Conservation (phyloP, 192 early-diverging fungal genomes). For the Coemansia sp. region DNA sequence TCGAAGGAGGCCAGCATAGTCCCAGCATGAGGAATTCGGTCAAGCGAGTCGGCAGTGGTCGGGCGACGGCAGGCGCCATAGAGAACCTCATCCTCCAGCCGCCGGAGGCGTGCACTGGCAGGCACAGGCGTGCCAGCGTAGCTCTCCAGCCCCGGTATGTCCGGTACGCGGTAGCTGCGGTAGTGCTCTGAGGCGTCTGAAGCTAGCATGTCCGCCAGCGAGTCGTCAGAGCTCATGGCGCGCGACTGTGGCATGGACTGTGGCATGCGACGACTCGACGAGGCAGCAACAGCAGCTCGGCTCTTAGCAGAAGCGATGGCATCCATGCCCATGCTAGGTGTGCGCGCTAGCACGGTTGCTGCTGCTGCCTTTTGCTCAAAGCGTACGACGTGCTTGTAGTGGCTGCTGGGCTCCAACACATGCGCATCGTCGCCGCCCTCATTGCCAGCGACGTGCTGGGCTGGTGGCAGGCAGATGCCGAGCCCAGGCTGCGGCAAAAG, state of each 20-base stretch:
- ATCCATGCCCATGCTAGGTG: constrained; percentile 36
- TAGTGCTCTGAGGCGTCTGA: constrained; percentile 20
- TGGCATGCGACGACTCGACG: neutral
- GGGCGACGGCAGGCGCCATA: constrained; percentile 22
- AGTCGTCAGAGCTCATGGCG: constrained; percentile 37
- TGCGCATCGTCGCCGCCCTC: constrained; percentile 12
- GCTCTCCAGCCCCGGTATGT: constrained; percentile 32
- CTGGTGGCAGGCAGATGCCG: neutral
- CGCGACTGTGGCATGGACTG: constrained; percentile 46
- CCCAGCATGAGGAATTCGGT: neutral
- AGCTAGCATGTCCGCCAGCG: constrained; percentile 37
- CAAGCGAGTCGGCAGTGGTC: neutral
- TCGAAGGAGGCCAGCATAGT: constrained; percentile 23
- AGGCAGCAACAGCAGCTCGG: neutral
- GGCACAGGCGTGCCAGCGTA: constrained; percentile 19
- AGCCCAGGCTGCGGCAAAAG: neutral
- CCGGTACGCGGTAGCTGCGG: constrained; percentile 8
- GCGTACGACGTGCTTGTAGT: constrained; percentile 18
- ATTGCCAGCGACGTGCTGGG: neutral
- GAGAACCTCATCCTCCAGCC: constrained; percentile 32
- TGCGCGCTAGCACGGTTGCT: constrained; percentile 7
- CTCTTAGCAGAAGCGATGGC: constrained; percentile 31
- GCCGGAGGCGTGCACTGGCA: constrained; percentile 26
- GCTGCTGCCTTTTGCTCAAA: constrained; percentile 2
- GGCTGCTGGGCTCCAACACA: constrained; percentile 3